Percentiles rank a stretch among this genome's conserved stretches.
Conservation (phyloP, 768 basidiomycete genomes). For the Boletus rufocinnamomeus region DNA sequence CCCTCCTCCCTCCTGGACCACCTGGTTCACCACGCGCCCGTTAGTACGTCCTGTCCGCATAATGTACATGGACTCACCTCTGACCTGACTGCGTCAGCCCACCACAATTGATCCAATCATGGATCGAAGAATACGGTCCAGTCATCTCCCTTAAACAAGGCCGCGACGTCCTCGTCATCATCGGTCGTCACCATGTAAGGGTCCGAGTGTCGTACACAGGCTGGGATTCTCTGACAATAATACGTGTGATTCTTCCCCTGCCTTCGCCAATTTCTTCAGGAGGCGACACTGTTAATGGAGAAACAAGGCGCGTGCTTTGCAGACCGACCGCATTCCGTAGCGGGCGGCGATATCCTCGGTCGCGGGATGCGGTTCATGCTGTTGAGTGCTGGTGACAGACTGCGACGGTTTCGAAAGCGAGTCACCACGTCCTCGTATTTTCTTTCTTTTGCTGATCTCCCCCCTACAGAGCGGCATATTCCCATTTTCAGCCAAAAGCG, state of each 20-base stretch:
- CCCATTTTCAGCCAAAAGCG: slow-evolving; percentile 52
- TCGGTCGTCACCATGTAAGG: slow-evolving; percentile 24
- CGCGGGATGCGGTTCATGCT: slow-evolving; percentile 60
- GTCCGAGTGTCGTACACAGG: not conserved
- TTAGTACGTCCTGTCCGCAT: slow-evolving; percentile 11
- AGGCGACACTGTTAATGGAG: slow-evolving; percentile 60
- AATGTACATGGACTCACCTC: not conserved
- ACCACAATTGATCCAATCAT: slow-evolving; percentile 22
- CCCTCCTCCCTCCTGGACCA: slow-evolving; percentile 23
- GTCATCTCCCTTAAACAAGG: slow-evolving; percentile 30
- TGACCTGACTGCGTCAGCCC: slow-evolving; percentile 4
- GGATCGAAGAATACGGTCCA: slow-evolving; percentile 31
- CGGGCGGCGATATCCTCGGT: slow-evolving; percentile 57
- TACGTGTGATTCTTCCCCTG: not conserved
- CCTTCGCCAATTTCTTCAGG: no score
- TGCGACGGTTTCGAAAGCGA: slow-evolving; percentile 59
- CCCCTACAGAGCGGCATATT: slow-evolving; percentile 47
- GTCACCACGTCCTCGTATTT: not conserved
- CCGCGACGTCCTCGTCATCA: slow-evolving; percentile 26
- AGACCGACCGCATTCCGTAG: slow-evolving; percentile 53
- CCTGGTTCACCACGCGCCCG: slow-evolving; percentile 22
- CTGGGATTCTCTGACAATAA: not conserved
- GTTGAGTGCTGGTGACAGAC: slow-evolving; percentile 53
- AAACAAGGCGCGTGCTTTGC: slow-evolving; percentile 53
- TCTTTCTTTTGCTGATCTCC: no score